phyloP scores from a whole-genome alignment of 2,329 filamentous ascomycete genomes.

The Ophiocordyceps camponoti-rufipedis region DNA sequence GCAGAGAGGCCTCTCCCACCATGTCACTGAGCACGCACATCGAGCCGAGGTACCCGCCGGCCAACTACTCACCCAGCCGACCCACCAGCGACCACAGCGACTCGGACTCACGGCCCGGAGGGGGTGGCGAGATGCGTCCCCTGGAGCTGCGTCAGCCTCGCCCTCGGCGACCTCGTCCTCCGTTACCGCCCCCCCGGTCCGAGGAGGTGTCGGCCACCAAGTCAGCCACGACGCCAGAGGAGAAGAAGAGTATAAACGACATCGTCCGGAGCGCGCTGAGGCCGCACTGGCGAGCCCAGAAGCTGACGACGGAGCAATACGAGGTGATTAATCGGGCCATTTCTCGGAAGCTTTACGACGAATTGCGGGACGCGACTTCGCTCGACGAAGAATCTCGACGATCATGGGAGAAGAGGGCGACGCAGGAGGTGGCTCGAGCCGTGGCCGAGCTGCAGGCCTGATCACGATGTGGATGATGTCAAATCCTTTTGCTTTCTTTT shows the following conservation, averaged over 20 bases:
- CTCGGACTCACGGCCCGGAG: slow-evolving; percentile 16
- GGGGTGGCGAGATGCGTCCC: slow-evolving; percentile 9
- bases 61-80: slow-evolving; percentile 50
- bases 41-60: slow-evolving; percentile 55
- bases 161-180: slow-evolving; percentile 23
- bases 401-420: slow-evolving; percentile 60
- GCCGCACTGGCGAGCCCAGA: slow-evolving; percentile 63
- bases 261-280: slow-evolving; percentile 73
- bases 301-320: slow-evolving; percentile 77
- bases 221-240: slow-evolving; percentile 50
- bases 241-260: slow-evolving; percentile 75
- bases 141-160: slow-evolving; percentile 35
- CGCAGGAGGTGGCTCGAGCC: slow-evolving; percentile 60
- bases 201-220: slow-evolving; percentile 53
- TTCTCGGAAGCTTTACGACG: slow-evolving; percentile 72
- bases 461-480: slow-evolving; percentile 11
- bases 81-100: slow-evolving; percentile 26
- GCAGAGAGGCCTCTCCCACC: slow-evolving; percentile 44
- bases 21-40: slow-evolving; percentile 52
- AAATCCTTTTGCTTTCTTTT: slow-evolving; percentile 3
- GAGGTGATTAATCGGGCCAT: slow-evolving; percentile 81
- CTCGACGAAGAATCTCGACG: slow-evolving; percentile 49
- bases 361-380: slow-evolving; percentile 32
- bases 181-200: slow-evolving; percentile 23
- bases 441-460: slow-evolving; percentile 37